Conservation (phyloP, 75 land plant genomes). For the Selaginella tamariscina region DNA sequence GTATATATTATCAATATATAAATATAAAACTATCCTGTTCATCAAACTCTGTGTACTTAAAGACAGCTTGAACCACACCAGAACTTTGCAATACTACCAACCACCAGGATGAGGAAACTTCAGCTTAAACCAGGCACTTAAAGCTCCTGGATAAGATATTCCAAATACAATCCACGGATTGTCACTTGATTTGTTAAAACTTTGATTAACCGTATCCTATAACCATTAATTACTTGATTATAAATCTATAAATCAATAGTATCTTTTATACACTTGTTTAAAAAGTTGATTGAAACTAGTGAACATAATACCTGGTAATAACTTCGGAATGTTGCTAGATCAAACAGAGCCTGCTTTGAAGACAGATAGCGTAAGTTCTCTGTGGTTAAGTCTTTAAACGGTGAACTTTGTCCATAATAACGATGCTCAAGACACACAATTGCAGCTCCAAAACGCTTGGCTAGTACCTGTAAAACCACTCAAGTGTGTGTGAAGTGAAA, state of each 20-base stretch:
- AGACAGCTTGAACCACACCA: constrained; percentile 79
- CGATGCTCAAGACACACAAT: constrained; percentile 13
- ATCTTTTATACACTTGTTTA: no score
- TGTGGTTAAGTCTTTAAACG: not conserved
- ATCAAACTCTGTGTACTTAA: constrained; percentile 83
- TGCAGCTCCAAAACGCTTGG: constrained; percentile 15
- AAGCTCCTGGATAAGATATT: constrained; percentile 84
- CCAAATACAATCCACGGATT: constrained; percentile 93
- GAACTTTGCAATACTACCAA: constrained; percentile 94
- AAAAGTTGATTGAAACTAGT: no score
- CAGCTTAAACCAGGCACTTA: constrained; percentile 98
- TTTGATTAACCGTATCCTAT: not conserved
- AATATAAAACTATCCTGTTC: constrained; percentile 37
- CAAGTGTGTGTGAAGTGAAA: no score
- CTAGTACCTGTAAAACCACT: constrained; percentile 7
- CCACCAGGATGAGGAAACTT: constrained; percentile 88
- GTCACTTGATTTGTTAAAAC: constrained; percentile 4
- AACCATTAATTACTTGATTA: not conserved
- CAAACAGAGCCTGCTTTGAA: constrained; percentile 15
- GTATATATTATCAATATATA: not conserved
- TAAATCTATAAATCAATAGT: not conserved
- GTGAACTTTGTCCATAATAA: constrained; percentile 15
- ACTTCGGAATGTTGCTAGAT: constrained; percentile 9
- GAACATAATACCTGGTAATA: not conserved
- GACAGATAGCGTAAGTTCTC: constrained; percentile 14